Conservation (phyloP, 306 rosid species). For the Fragaria vesca region DNA sequence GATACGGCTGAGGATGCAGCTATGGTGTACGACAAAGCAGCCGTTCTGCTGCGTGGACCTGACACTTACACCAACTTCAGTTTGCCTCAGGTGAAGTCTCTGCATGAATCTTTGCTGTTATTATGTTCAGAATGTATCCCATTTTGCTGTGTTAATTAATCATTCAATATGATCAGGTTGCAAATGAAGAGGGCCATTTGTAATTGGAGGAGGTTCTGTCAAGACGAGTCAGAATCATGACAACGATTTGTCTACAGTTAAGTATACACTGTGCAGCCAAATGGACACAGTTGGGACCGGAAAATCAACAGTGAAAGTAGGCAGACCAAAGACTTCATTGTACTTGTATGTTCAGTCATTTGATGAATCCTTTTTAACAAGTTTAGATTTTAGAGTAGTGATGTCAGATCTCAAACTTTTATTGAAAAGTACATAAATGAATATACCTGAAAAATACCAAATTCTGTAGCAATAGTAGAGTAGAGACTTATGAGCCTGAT, state of each 20-base stretch:
- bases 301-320: conserved; percentile 52
- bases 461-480: background rate
- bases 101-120: conserved; percentile 16
- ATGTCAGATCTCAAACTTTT: conserved; percentile 5
- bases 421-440: background rate
- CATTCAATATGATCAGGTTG: conserved; percentile 39
- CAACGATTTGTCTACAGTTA: conserved; percentile 21
- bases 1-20: conserved; percentile 57
- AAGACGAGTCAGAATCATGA: conserved; percentile 26
- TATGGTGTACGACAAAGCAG: conserved; percentile 49
- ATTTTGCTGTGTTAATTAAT: conserved; percentile 4
- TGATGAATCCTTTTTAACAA: conserved; percentile 16
- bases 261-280: conserved; percentile 46
- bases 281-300: conserved; percentile 57
- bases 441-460: background rate
- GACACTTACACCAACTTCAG: conserved; percentile 45
- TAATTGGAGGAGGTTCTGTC: conserved; percentile 57
- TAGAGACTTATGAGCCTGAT: background rate
- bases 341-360: conserved; percentile 50
- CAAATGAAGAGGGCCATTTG: conserved; percentile 51
- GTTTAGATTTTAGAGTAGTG: conserved; percentile 11
- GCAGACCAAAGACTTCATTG: conserved; percentile 55
- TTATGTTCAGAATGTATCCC: background rate
- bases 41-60: conserved; percentile 43
- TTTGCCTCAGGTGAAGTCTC: conserved; percentile 4